phyloP scores from a whole-genome alignment of 768 basidiomycete genomes.

The Phlebiopsis gigantea region DNA sequence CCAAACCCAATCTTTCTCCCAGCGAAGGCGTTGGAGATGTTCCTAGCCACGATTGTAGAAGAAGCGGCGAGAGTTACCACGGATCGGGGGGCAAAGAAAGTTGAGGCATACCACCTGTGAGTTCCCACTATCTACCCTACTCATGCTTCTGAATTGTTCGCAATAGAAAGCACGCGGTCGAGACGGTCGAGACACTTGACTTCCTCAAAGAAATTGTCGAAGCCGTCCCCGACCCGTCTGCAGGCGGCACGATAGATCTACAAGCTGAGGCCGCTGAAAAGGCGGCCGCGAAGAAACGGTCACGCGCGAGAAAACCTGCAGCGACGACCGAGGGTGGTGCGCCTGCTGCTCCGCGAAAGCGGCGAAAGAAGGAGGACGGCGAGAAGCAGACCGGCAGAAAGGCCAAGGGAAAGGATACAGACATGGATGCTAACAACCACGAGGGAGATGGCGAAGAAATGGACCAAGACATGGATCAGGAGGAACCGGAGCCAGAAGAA shows the following conservation, averaged over 20 bases:
- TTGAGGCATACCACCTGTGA: constrained; percentile 91
- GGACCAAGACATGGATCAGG: constrained; percentile 20
- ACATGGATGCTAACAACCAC: constrained; percentile 31
- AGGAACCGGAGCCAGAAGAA: constrained; percentile 26
- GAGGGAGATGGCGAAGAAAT: constrained; percentile 24
- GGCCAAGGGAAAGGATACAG: constrained; percentile 15
- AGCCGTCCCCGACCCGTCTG: constrained; percentile 80
- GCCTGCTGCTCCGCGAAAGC: neutral
- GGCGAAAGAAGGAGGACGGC: constrained; percentile 37
- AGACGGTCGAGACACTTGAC: constrained; percentile 83
- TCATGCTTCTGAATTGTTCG: neutral
- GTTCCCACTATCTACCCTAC: constrained; percentile 28
- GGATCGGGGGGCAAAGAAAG: constrained; percentile 77
- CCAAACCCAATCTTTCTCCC: too few species aligned
- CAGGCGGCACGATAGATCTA: constrained; percentile 72
- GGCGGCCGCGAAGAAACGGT: constrained; percentile 49
- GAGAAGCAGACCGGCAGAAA: constrained; percentile 23
- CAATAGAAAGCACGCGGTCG: constrained; percentile 87
- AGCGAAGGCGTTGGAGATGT: constrained; percentile 95
- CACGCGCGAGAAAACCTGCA: constrained; percentile 40
- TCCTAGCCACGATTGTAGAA: constrained; percentile 79
- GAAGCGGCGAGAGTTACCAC: constrained; percentile 77
- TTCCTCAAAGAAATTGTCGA: constrained; percentile 92
- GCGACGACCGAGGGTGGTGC: constrained; percentile 16
- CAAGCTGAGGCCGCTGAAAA: constrained; percentile 47